phyloP scores from a whole-genome alignment of 2,329 filamentous ascomycete genomes.

The Sarocladiaceae sp. region DNA sequence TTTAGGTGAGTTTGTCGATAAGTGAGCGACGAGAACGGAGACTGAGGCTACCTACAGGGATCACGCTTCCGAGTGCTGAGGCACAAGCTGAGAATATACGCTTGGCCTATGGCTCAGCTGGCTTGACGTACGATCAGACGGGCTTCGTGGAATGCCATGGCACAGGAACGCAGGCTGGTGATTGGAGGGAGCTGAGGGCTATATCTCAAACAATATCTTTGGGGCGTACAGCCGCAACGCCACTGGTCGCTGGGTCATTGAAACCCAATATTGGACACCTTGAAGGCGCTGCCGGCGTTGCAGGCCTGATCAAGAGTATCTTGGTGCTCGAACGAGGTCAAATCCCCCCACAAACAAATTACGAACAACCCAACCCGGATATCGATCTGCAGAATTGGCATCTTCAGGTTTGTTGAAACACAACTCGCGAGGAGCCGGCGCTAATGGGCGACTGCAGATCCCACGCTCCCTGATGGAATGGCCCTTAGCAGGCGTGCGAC shows the following conservation, averaged over 20 bases:
- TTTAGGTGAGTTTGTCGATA: neutral
- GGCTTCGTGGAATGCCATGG: constrained; percentile 53
- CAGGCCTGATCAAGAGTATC: constrained; percentile 47
- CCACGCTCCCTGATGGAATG: constrained; percentile 33
- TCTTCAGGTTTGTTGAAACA: neutral
- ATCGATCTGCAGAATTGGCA: neutral
- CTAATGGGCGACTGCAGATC: constrained; percentile 22
- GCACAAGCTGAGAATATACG: constrained; percentile 46
- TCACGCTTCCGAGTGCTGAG: constrained; percentile 50
- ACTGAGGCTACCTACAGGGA: constrained; percentile 28
- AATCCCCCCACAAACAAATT: constrained; percentile 48
- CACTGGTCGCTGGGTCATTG: constrained; percentile 40
- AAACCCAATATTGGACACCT: constrained; percentile 51
- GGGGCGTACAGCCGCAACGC: constrained; percentile 24
- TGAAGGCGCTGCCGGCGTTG: constrained; percentile 45
- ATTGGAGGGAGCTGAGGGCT: constrained; percentile 39
- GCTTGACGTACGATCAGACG: constrained; percentile 37
- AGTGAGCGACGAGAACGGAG: neutral
- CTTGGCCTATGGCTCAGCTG: constrained; percentile 37
- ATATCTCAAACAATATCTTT: constrained; percentile 26
- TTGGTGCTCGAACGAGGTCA: constrained; percentile 41
- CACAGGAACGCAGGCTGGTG: constrained; percentile 53
- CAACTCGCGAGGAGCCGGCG: too few relatives aligned
- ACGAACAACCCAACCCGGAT: constrained; percentile 15
- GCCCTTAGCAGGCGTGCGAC: constrained; percentile 21